Evolutionary conservation across 75 land plant genomes (phyloP).

Genomic region (Pinus albicaulis): DNA sequence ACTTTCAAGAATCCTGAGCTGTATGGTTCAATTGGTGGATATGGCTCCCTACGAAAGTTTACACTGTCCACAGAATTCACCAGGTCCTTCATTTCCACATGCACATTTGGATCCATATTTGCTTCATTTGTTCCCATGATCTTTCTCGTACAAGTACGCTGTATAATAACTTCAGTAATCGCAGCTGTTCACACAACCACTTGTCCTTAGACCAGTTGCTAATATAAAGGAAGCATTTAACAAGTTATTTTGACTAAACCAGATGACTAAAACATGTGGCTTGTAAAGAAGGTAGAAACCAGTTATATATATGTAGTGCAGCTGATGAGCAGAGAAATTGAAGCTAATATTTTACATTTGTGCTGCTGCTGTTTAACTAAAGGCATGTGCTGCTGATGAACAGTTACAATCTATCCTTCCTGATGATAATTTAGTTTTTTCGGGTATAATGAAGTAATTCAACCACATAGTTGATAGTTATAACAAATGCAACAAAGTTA

Average conservation of each 20-base stretch:
- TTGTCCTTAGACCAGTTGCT: neutral
- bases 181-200: neutral
- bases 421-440: too few relatives aligned
- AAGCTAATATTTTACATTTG: neutral
- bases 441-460: too few relatives aligned
- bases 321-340: neutral
- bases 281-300: neutral
- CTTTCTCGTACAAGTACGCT: neutral
- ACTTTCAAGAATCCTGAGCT: slow-evolving; percentile 74
- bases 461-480: too few relatives aligned
- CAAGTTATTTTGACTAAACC: neutral
- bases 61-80: neutral
- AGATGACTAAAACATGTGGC: neutral
- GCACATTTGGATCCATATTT: neutral
- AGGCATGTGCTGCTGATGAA: too few relatives aligned
- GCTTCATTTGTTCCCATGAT: neutral
- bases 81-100: neutral
- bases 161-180: neutral
- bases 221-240: neutral
- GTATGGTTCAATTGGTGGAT: slow-evolving; percentile 65
- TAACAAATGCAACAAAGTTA: too few relatives aligned
- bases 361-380: too few relatives aligned
- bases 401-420: too few relatives aligned
- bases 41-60: slow-evolving; percentile 24
- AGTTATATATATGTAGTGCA: neutral